Conservation (phyloP, 306 rosid genomes). For the Vigna radiata region DNA sequence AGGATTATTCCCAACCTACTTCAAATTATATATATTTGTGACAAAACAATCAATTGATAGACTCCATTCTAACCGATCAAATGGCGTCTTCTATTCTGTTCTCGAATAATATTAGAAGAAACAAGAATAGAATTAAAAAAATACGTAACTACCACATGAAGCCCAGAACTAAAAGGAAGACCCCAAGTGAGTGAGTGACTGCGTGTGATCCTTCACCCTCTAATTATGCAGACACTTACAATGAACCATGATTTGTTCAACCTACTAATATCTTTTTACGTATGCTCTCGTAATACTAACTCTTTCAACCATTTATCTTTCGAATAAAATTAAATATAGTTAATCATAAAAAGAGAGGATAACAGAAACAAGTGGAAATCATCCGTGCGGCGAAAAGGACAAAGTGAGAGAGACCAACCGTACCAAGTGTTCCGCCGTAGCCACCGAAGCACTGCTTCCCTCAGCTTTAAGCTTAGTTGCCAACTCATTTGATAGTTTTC, state of each 20-base stretch:
- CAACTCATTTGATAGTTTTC: conserved; percentile 31
- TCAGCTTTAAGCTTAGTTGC: conserved; percentile 20
- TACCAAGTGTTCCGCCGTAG: conserved; percentile 34
- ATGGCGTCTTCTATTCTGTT: conserved; percentile 7
- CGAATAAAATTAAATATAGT: background rate
- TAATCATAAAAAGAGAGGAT: background rate
- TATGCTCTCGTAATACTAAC: background rate
- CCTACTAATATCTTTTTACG: background rate
- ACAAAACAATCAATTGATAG: conserved; percentile 25
- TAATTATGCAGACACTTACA: conserved; percentile 25
- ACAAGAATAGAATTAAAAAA: background rate
- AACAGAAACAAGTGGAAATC: background rate
- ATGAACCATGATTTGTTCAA: conserved; percentile 33
- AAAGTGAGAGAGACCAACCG: background rate
- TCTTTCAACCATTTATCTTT: background rate
- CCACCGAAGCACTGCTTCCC: conserved; percentile 30
- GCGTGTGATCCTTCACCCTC: background rate
- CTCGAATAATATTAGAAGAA: background rate
- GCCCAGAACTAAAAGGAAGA: background rate
- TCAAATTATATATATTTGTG: conserved; percentile 5
- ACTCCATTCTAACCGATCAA: conserved; percentile 20
- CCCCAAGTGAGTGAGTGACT: conserved; percentile 15
- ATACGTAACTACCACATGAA: background rate
- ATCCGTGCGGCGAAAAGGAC: background rate
- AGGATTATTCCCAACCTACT: conserved; percentile 28